Evolutionary conservation across 805 yeast species (phyloP).

Genomic region (Ogataea parapolymorpha): DNA sequence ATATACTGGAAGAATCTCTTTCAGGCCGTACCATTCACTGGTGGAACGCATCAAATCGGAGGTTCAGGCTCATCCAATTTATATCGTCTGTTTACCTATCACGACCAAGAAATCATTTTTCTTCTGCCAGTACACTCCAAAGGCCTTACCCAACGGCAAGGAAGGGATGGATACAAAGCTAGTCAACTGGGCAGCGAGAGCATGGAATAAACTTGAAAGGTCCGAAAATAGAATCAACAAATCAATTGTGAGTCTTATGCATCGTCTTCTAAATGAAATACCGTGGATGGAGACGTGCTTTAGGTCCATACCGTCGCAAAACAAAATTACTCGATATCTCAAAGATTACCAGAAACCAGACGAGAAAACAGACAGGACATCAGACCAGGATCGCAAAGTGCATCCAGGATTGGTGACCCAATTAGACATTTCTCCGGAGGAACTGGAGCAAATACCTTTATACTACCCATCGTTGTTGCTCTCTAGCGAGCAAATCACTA

Average conservation of each 20-base stretch:
- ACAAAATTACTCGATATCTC: conserved; percentile 51
- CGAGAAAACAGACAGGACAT: conserved; percentile 2
- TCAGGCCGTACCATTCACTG: background rate
- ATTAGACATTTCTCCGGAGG: conserved; percentile 16
- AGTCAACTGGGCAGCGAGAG: conserved; percentile 46
- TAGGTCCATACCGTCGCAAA: conserved; percentile 69
- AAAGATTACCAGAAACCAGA: conserved; percentile 24
- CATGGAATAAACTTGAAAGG: conserved; percentile 60
- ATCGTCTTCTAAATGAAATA: conserved; percentile 53
- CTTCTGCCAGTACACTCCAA: conserved; percentile 58
- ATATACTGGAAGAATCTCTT: background rate
- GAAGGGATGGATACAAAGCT: conserved; percentile 38
- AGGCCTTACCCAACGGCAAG: conserved; percentile 33
- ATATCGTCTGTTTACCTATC: conserved; percentile 69
- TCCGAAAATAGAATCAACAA: conserved; percentile 58
- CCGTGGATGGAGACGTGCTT: conserved; percentile 81
- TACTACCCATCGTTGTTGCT: conserved; percentile 46
- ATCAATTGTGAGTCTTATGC: conserved; percentile 52
- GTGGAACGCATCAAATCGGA: conserved; percentile 3
- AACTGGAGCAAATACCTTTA: conserved; percentile 41
- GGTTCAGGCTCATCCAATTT: conserved; percentile 35
- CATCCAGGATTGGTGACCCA: conserved; percentile 10
- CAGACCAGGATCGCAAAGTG: conserved; percentile 4
- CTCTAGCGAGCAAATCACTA: conserved; percentile 26
- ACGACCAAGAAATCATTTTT: conserved; percentile 59